Evolutionary conservation across 2,329 filamentous ascomycete species (phyloP), one percentile per base, ranked within the genome.

Genomic region (Verticillium isaacii): DNA sequence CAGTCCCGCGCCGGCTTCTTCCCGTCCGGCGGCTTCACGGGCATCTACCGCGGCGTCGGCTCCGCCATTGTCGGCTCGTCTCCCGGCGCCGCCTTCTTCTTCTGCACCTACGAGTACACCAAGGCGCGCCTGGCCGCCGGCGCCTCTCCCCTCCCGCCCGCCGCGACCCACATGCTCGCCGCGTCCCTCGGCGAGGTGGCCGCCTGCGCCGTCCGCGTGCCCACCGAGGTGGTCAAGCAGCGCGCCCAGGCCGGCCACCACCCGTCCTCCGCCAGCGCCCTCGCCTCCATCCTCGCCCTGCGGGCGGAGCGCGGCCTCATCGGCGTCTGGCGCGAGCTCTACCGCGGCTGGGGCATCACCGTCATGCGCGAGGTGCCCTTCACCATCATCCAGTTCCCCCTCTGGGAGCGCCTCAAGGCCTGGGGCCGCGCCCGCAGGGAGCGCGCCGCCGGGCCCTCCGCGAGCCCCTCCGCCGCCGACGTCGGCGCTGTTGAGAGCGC

Each of bases 191-290:
- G 95, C 60, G 95, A 99, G 77, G 82, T 98, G 2, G 92, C 94
- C 3, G 96, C 95, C 0, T 99, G 95, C 75, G 88, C 93, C 1
- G 88, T 99, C 7, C 83, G 95, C 60, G 95, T 99, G 23, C 95
- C 95, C 9, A 98, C 93, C 0, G 95, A 99, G 74, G 95, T 99
- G 5, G 85, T 99, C 70, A 99, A 99, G 84, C 95, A 98, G 82
- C 85, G 96, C 63, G 93, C 95, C 19, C 95, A 99, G 77, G 95
- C 95, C 0, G 87, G 88, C 6, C 88, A 93, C 70, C 89, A 93
- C 76, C 87, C 91, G 5, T 88, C 85, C 6, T 90, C 87, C 14
- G 74, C 86, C 17, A 78, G 82, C 0, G 89, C 92, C 1, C 80
- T 97, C 61, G 80, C 78, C 61, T 86, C 88, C 63, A 97, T 97